These are phyloP conservation scores for Trametes villosa DNA, from an alignment of 768 basidiomycete genomes.

Conservation along the genomic window DNA sequence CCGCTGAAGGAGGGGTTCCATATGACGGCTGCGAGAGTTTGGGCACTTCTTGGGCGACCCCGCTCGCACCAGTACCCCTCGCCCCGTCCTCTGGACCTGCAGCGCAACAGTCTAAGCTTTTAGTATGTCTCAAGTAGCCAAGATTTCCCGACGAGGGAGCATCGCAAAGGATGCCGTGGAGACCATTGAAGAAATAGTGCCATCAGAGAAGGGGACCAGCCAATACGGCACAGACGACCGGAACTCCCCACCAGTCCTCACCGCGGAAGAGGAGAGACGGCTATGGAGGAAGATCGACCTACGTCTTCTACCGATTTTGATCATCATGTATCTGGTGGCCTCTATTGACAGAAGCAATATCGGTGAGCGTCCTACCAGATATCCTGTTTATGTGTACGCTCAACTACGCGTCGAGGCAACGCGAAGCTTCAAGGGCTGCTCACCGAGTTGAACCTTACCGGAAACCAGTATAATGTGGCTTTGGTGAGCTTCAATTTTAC, in stretches of 20 bases:
- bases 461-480: constrained; percentile 68
- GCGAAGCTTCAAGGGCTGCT: constrained; percentile 50
- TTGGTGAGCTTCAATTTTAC: constrained; percentile 46
- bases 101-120: too few species aligned
- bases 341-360: constrained; percentile 35
- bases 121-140: too few species aligned
- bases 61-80: neutral
- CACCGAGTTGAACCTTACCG: constrained; percentile 57
- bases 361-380: constrained; percentile 12
- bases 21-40: neutral
- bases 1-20: neutral
- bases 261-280: constrained; percentile 51
- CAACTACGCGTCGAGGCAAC: constrained; percentile 29
- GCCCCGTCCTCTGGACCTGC: too few species aligned
- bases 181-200: neutral
- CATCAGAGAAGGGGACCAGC: neutral
- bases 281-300: constrained; percentile 37
- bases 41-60: neutral
- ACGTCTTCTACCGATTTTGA: constrained; percentile 36
- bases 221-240: constrained; percentile 51
- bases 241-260: constrained; percentile 44
- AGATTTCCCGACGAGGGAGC: too few species aligned
- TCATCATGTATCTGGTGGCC: constrained; percentile 37
- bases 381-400: neutral
- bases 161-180: too few species aligned